Evolutionary conservation across 306 rosid genomes (phyloP), one percentile per base, ranked within the genome.

Genomic region (Hippophae tibetana): DNA sequence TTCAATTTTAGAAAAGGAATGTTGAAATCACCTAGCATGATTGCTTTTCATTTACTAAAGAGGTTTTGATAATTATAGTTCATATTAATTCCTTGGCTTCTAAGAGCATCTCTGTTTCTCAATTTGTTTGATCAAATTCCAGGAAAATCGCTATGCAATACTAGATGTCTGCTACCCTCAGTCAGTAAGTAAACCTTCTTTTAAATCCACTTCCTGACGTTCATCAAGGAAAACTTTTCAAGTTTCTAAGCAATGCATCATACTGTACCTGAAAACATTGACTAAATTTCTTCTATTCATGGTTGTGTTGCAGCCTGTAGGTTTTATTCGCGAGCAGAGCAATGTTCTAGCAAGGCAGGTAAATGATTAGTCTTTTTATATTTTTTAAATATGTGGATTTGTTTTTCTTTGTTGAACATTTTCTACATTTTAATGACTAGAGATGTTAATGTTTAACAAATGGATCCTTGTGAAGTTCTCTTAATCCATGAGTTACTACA

Each of bases 61-160:
- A 10, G 18, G 27, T 66, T 62, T 62, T 12, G 51, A 47, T 54
- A 40, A 42, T 26, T 38, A 18, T 54, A 31, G 38, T 31, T 31
- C 38, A 31, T 31, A 31, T 31, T 31, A 31, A 2, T 70, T 72
- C 43, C 56, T 64, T 64, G 12, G 57, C 63, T 46, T 58, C 42
- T 56, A 49, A 31, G 54, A 45, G 58, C 47, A 25, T 69, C 69
- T 74, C 54, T 66, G n/a, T 69, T 64, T 61, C 58, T 67, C 50
- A 62, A 61, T 65, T 7, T 62, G 56, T 58, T 71, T 78, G 75
- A 54, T 50, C 65, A 68, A 65, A 67, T 62, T 81, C 68, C 79
- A 92, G 98, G 98, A 87, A 87, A 92, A 87, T 64, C 96, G 90
- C 9, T 92, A 92, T 81, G 98, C 83, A 62, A 67, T 92, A 58